Conservation (phyloP, 495 filamentous ascomycete genomes). For the Trypethelium eluteriae region DNA sequence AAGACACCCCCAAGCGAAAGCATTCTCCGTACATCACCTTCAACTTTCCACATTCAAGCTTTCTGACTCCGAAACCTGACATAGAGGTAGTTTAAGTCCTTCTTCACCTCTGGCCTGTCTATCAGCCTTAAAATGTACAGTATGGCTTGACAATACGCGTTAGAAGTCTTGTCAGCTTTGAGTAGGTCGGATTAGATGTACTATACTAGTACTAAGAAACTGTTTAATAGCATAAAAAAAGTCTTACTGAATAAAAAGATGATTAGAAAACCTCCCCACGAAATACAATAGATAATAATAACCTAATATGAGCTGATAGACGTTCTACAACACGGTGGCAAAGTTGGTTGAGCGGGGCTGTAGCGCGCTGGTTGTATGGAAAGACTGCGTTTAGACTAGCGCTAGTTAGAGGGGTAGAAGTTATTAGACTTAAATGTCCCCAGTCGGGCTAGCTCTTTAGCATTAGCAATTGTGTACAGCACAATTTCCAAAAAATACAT, state of each 20-base stretch:
- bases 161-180: neutral
- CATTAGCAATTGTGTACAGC: too few relatives aligned
- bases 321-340: neutral
- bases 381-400: neutral
- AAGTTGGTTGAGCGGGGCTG: neutral
- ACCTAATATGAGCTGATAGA: neutral
- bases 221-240: neutral
- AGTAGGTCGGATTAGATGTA: neutral
- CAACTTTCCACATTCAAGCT: constrained; percentile 6
- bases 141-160: neutral
- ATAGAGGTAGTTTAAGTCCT: neutral
- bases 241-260: neutral
- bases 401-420: neutral
- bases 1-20: too few relatives aligned
- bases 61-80: neutral
- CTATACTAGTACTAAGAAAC: neutral
- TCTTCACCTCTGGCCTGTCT: neutral
- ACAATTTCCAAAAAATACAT: too few relatives aligned
- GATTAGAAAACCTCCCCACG: neutral
- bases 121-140: neutral
- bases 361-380: neutral
- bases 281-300: neutral
- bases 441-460: too few relatives aligned
- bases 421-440: neutral
- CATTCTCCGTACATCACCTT: neutral